Base-by-base conservation (phyloP, 176 grass and related monocot genomes). In the Bromus sterilis region DNA sequence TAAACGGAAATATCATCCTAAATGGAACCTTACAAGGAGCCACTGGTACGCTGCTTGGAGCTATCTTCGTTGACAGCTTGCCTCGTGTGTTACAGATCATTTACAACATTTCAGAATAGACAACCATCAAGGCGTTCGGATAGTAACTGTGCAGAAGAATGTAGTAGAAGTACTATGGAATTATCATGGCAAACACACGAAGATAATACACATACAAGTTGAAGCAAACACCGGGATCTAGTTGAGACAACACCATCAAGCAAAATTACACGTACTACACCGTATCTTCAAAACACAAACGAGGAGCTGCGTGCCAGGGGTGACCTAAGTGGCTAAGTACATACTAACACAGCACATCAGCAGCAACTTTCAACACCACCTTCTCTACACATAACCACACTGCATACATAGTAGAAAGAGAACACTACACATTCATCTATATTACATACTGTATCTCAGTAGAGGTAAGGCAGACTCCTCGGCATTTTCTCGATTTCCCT, bases 201-300 rank as follows among this genome's bases (percentile, higher is more conserved):
- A 48, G 24, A 30, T 58, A 73, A 25, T 61, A 37, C 25, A 37
- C 7, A 11, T 4, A 34, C 34, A 24, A 56, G 60, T 60, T 67
- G 11, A 87, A 41, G 26, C 41, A 79, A 73, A 78, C 70, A 77
- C 15, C 21, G 28, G 30, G 59, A 48, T 31, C 36, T 41, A 86
- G 69, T 66, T 40, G 9, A 46, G 62, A 71, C 25, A 56, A 82
- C 42, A 28, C 56, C 78, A 66, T 71, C 26, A 70, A 77, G 25
- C 58, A 88, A 70, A 67, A 75, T 71, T 65, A 84, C 77, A 85
- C 7, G 18, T 65, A 77, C 16, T 44, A 71, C 67, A 43, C 33
- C 44, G 33, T 46, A 66, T 29, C 42, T n/a, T 56, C 26, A 78
- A 44, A 34, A 71, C 43, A 36, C 43, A 42, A 31, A 68, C 33